Percentiles rank a stretch among this genome's conserved stretches.
phyloP scores from a whole-genome alignment of 169 alveolate genomes.

The Cryptosporidium ubiquitum region DNA sequence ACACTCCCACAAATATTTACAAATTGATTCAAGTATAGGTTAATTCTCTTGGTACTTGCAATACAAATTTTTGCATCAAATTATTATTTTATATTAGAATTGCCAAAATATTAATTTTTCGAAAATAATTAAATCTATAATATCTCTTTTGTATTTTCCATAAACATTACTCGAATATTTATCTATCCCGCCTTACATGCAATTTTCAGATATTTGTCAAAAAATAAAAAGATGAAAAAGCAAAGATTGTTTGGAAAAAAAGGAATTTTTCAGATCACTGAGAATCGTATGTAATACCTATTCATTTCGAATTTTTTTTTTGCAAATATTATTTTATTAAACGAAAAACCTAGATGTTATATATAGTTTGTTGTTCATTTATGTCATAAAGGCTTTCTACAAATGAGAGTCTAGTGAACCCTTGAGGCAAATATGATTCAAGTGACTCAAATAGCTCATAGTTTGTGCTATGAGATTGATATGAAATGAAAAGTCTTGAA shows the following conservation, averaged over 20 bases:
- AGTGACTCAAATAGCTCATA: conserved; percentile 22
- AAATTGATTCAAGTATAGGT: neutral
- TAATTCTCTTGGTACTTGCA: neutral
- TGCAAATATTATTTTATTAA: neutral
- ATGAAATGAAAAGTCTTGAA: conserved; percentile 31
- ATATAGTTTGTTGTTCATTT: conserved; percentile 17
- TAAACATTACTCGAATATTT: neutral
- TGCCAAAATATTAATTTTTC: neutral
- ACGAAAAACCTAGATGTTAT: neutral
- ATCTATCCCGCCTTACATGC: conserved; percentile 5
- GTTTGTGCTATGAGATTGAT: conserved; percentile 43
- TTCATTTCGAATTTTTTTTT: neutral
- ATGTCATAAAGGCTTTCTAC: conserved; percentile 29
- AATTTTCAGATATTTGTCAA: neutral
- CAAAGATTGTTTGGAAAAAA: neutral
- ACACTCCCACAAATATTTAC: conserved; percentile 32
- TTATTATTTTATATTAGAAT: too few species aligned
- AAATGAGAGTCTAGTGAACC: conserved; percentile 7
- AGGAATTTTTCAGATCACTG: neutral
- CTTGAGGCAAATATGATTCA: conserved; percentile 39
- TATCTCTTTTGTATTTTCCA: neutral
- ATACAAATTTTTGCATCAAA: neutral
- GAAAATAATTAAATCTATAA: neutral
- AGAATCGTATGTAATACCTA: neutral
- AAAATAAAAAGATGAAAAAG: neutral